Evolutionary conservation across 495 filamentous ascomycete species (phyloP).

Genomic region (Xylaria castorea): DNA sequence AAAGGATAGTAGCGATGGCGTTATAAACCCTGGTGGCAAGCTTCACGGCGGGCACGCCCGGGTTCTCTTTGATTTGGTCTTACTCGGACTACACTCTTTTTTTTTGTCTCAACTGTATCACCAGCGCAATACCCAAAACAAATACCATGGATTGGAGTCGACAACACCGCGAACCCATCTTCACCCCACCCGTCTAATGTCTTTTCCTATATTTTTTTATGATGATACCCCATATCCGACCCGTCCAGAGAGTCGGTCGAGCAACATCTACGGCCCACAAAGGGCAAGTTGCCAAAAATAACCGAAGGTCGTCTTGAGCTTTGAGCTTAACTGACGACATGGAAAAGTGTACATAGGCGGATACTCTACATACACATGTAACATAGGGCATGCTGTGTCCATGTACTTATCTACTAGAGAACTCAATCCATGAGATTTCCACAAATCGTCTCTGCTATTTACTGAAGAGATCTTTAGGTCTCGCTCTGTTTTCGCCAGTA

Average conservation of each 20-base stretch:
- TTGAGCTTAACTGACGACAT: slow-evolving; percentile 39
- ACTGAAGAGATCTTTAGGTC: neutral
- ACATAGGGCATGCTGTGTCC: slow-evolving; percentile 12
- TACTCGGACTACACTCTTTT: slow-evolving; percentile 28
- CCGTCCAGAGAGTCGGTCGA: slow-evolving; percentile 9
- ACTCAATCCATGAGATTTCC: slow-evolving; percentile 21
- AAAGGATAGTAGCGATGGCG: slow-evolving; percentile 31
- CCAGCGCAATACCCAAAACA: slow-evolving; percentile 32
- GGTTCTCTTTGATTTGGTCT: slow-evolving; percentile 20
- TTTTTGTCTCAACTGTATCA: slow-evolving; percentile 33
- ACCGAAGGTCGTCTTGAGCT: neutral
- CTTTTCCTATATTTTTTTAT: slow-evolving; percentile 33
- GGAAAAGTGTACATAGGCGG: slow-evolving; percentile 25
- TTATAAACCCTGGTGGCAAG: slow-evolving; percentile 26
- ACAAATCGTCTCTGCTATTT: neutral
- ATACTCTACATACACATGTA: slow-evolving; percentile 19
- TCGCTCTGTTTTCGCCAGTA: neutral
- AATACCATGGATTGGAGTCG: slow-evolving; percentile 26
- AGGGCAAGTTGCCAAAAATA: slow-evolving; percentile 27
- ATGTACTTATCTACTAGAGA: slow-evolving; percentile 13
- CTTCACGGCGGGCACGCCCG: neutral
- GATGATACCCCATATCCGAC: slow-evolving; percentile 38
- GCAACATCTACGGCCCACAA: slow-evolving; percentile 22
- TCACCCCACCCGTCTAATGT: slow-evolving; percentile 33
- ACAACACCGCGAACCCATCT: slow-evolving; percentile 35